Conservation (phyloP, 768 basidiomycete genomes). For the Leccinum subtestaceum region DNA sequence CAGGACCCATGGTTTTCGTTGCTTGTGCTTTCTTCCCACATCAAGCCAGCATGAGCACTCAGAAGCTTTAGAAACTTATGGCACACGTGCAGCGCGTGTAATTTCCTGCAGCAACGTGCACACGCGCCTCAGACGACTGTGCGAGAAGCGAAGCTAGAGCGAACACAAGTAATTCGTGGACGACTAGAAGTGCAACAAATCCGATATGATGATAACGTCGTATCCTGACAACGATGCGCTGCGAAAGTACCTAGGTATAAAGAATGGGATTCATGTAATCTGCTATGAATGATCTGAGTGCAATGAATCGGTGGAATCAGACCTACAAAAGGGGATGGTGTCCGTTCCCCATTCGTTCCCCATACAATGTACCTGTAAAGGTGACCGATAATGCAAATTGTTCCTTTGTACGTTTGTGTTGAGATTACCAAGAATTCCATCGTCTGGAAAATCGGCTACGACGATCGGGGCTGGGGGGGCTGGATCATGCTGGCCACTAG, state of each 20-base stretch:
- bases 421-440: constrained; percentile 56
- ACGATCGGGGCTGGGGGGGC: constrained; percentile 53
- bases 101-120: constrained; percentile 62
- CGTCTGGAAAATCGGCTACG: constrained; percentile 69
- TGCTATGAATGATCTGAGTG: not conserved
- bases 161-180: constrained; percentile 56
- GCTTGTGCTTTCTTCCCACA: constrained; percentile 43
- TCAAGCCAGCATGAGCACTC: constrained; percentile 39
- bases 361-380: constrained; percentile 32
- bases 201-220: constrained; percentile 65
- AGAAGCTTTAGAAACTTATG: constrained; percentile 45
- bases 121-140: constrained; percentile 37
- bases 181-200: constrained; percentile 65
- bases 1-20: constrained; percentile 5
- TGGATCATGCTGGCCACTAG: constrained; percentile 45
- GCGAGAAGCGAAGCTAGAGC: constrained; percentile 51
- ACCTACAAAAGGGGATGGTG: constrained; percentile 46
- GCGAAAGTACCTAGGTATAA: constrained; percentile 15
- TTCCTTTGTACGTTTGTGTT: constrained; percentile 45
- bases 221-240: constrained; percentile 34
- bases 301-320: not conserved
- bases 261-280: not conserved
- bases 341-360: constrained; percentile 70
- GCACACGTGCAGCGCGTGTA: constrained; percentile 58
- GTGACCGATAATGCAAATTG: too few relatives aligned